These are phyloP conservation scores for Ceratobasidium sp. DNA, from an alignment of 1,284 basidiomycete genomes.

Conservation along the genomic window DNA sequence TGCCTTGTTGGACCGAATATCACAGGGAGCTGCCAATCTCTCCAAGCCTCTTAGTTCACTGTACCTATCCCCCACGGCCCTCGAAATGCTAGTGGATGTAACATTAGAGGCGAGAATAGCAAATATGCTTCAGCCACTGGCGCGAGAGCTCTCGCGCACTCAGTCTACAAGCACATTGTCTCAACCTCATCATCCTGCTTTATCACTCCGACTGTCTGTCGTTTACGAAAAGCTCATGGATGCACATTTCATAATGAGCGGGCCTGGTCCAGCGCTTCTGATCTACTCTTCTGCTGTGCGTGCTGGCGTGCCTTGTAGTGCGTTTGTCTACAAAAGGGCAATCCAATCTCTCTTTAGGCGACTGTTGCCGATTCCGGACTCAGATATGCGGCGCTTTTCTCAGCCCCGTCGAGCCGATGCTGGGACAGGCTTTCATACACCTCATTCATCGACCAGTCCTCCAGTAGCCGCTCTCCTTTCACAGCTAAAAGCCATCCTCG, in stretches of 20 bases:
- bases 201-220: not conserved
- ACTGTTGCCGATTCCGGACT: slow-evolving; percentile 1
- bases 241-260: slow-evolving; percentile 15
- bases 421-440: not conserved
- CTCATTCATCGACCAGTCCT: not conserved
- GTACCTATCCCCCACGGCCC: slow-evolving; percentile 24
- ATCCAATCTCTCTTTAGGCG: slow-evolving; percentile 29
- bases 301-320: slow-evolving; percentile 1
- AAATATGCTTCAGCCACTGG: not conserved
- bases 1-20: slow-evolving; percentile 15
- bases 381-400: slow-evolving; percentile 15
- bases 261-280: not conserved
- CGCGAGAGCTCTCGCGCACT: slow-evolving; percentile 33
- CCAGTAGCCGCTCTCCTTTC: slow-evolving; percentile 7
- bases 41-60: not conserved
- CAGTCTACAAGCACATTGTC: slow-evolving; percentile 10
- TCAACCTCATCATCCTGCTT: not conserved
- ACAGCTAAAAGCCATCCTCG: slow-evolving; percentile 8
- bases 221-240: slow-evolving; percentile 28
- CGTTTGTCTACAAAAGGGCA: slow-evolving; percentile 22
- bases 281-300: slow-evolving; percentile 17
- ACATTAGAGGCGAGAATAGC: not conserved
- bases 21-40: not conserved
- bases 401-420: not conserved
- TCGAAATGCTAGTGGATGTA: slow-evolving; percentile 19